phyloP scores from a whole-genome alignment of 495 filamentous ascomycete genomes.

The Saxophila tyrrhenica region DNA sequence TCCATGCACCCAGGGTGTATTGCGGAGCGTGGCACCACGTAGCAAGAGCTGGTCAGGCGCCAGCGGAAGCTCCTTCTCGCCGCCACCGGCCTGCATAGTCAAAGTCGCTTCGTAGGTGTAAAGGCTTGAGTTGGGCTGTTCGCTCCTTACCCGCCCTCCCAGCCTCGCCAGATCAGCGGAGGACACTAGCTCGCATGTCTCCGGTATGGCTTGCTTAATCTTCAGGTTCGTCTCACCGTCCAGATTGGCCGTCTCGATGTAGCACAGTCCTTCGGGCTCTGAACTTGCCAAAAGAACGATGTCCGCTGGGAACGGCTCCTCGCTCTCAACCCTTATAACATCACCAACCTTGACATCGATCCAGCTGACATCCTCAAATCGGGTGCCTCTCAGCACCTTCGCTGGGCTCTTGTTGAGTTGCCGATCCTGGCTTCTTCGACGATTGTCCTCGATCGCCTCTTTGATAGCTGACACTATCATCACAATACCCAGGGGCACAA shows the following conservation, averaged over 20 bases:
- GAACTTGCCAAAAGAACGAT: constrained; percentile 85
- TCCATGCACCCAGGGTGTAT: constrained; percentile 96
- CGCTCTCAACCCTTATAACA: constrained; percentile 87
- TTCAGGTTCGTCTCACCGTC: constrained; percentile 98
- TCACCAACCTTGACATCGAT: constrained; percentile 89
- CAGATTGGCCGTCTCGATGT: constrained; percentile 97
- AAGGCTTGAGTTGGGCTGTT: constrained; percentile 96
- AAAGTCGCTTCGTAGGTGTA: constrained; percentile 98
- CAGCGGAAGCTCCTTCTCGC: constrained; percentile 84
- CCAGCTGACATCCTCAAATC: constrained; percentile 82
- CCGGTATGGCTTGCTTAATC: constrained; percentile 95
- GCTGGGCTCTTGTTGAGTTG: constrained; percentile 82
- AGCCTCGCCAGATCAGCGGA: constrained; percentile 76
- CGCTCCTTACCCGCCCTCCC: constrained; percentile 77
- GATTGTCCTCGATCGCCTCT: constrained; percentile 88
- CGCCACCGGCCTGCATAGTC: constrained; percentile 83
- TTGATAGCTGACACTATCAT: constrained; percentile 88
- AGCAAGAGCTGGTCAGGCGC: constrained; percentile 77
- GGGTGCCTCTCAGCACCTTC: constrained; percentile 69
- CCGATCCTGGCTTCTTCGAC: constrained; percentile 76
- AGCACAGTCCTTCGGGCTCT: constrained; percentile 94
- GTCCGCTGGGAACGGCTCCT: constrained; percentile 93
- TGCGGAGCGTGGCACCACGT: constrained; percentile 85
- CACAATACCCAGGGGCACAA: constrained; percentile 82
- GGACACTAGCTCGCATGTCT: constrained; percentile 80